Percentiles rank a stretch among this genome's conserved stretches.
phyloP scores from a whole-genome alignment of 768 basidiomycete species.

The Tricholoma hemisulphureum region DNA sequence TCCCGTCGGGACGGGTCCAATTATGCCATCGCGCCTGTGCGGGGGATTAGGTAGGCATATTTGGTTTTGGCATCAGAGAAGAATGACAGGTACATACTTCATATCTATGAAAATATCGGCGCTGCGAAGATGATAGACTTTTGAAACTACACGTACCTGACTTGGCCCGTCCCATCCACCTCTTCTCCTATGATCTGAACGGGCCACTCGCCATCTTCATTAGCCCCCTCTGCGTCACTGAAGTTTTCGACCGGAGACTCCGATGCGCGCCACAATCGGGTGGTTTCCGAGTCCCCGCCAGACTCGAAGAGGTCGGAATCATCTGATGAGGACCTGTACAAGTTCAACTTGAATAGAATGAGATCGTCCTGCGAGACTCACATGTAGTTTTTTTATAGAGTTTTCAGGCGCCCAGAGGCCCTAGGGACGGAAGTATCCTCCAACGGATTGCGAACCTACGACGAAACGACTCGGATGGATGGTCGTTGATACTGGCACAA shows the following conservation, averaged over 20 bases:
- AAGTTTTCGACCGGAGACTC: slow-evolving; percentile 29
- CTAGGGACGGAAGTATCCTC: no score
- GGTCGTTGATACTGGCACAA: no score
- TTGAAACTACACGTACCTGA: slow-evolving; percentile 26
- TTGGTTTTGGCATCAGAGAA: neutral
- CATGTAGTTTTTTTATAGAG: neutral
- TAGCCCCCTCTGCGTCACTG: slow-evolving; percentile 26
- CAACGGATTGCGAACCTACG: no score
- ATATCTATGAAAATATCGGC: slow-evolving; percentile 21
- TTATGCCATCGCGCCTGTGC: slow-evolving; percentile 50
- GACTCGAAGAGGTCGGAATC: neutral
- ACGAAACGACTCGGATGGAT: no score
- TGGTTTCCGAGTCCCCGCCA: neutral
- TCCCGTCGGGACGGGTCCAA: slow-evolving; percentile 51
- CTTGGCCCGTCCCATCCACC: slow-evolving; percentile 29
- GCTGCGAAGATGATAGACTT: neutral
- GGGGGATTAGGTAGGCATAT: neutral
- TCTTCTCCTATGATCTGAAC: slow-evolving; percentile 41
- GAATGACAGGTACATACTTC: slow-evolving; percentile 24
- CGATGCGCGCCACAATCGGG: slow-evolving; percentile 14
- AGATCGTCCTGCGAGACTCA: neutral
- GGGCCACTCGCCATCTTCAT: slow-evolving; percentile 29
- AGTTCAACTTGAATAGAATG: no score
- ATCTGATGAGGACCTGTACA: neutral
- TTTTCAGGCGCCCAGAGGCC: no score